Percentiles rank a stretch among this genome's conserved stretches.
Evolutionary conservation across 805 yeast species (phyloP).

Genomic region (Spathaspora passalidarum): DNA sequence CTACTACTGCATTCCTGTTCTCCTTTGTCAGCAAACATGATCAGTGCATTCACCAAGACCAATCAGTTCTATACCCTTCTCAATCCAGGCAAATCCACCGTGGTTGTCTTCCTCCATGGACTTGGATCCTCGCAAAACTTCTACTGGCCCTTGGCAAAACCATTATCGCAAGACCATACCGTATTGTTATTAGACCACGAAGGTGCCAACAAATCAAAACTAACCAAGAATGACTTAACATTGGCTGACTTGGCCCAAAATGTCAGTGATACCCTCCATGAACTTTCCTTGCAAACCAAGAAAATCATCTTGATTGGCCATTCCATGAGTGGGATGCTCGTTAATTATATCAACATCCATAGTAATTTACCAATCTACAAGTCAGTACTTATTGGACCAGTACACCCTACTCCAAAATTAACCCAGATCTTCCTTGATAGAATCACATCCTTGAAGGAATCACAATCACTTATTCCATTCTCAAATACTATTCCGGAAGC

Average conservation of each 20-base stretch:
- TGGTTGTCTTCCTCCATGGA: constrained; percentile 11
- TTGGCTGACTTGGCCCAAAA: constrained; percentile 7
- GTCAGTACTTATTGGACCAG: constrained; percentile 10
- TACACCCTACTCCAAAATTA: constrained; percentile 9
- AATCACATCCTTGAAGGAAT: constrained; percentile 4
- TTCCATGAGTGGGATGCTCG: constrained; percentile 14
- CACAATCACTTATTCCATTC: constrained; percentile 3
- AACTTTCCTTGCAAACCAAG: neutral
- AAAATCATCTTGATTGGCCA: constrained; percentile 10
- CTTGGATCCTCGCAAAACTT: constrained; percentile 12
- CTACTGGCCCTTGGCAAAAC: constrained; percentile 7
- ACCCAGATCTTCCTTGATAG: constrained; percentile 7
- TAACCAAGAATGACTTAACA: constrained; percentile 1
- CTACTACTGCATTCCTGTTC: neutral
- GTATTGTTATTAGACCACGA: constrained; percentile 11
- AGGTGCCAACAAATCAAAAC: constrained; percentile 9
- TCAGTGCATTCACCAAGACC: constrained; percentile 5
- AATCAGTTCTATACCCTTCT: constrained; percentile 6
- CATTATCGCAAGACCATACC: constrained; percentile 3
- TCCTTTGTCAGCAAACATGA: neutral
- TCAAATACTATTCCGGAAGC: constrained; percentile 6
- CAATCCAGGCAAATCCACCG: neutral
- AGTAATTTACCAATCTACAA: neutral
- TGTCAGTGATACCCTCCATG: constrained; percentile 3
- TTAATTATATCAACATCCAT: constrained; percentile 10